Evolutionary conservation across 805 yeast species (phyloP).

Genomic region (Saccharomycopsis malanga): DNA sequence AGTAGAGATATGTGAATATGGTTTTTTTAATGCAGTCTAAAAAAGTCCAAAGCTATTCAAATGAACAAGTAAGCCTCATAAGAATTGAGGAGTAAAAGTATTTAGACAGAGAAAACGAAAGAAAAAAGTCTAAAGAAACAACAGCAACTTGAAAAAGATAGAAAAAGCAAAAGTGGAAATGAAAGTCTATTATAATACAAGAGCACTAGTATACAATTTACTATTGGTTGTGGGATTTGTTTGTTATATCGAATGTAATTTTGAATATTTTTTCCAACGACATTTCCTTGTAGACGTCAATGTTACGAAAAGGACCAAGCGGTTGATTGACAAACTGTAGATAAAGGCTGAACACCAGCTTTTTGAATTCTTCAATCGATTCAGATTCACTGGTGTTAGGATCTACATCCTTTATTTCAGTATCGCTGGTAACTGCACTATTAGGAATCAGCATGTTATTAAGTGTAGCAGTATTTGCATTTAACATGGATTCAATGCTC

Average conservation of each 20-base stretch:
- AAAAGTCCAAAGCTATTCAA: too few relatives aligned
- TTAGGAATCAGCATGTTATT: too few relatives aligned
- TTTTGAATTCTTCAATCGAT: conserved; percentile 1
- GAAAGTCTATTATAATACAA: background rate
- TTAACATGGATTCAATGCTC: too few relatives aligned
- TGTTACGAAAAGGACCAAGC: conserved; percentile 5
- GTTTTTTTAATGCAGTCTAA: too few relatives aligned
- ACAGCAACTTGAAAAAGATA: background rate
- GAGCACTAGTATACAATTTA: background rate
- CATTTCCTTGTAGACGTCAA: conserved; percentile 11
- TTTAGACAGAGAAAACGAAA: background rate
- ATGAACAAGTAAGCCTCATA: too few relatives aligned
- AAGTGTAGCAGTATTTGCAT: too few relatives aligned
- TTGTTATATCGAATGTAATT: too few relatives aligned
- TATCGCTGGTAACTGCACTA: background rate
- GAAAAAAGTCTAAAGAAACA: too few relatives aligned
- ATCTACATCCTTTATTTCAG: background rate
- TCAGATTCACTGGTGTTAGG: background rate
- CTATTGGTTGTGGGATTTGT: too few relatives aligned
- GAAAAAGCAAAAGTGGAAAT: background rate
- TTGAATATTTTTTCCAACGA: conserved; percentile 13
- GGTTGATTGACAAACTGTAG: conserved; percentile 14
- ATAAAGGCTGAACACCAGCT: conserved; percentile 9
- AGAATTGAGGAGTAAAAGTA: background rate
- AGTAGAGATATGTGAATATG: too few relatives aligned